These are phyloP conservation scores for Penicillium sp. DNA, from an alignment of 2,329 filamentous ascomycete genomes.

Conservation along the genomic window DNA sequence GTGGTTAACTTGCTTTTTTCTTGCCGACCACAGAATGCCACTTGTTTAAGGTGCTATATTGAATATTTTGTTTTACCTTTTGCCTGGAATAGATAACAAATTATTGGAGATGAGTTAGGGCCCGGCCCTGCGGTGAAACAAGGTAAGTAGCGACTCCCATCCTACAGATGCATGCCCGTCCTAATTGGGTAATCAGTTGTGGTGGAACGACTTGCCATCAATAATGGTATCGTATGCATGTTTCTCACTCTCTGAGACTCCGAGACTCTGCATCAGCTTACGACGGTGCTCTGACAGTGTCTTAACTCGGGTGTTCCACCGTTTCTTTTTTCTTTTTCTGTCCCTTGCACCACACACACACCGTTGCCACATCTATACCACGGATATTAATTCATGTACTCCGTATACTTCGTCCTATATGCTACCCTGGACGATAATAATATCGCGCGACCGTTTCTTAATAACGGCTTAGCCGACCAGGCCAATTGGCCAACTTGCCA, in stretches of 20 bases:
- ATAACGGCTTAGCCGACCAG: neutral
- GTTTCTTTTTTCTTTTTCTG: constrained; percentile 7
- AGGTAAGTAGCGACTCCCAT: neutral
- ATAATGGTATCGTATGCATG: neutral
- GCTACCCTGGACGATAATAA: constrained; percentile 4
- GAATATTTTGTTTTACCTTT: neutral
- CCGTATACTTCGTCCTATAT: neutral
- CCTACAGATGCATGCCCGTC: neutral
- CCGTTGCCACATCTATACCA: constrained; percentile 5
- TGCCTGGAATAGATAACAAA: neutral
- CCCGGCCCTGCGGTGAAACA: neutral
- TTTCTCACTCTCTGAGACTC: neutral
- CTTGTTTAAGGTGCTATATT: neutral
- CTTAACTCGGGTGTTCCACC: constrained; percentile 6
- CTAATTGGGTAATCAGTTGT: neutral
- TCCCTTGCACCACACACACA: neutral
- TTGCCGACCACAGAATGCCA: neutral
- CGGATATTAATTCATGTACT: constrained; percentile 3
- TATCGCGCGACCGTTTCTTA: constrained; percentile 1
- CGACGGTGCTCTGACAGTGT: constrained; percentile 4
- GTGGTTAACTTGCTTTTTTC: neutral
- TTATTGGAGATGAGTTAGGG: neutral
- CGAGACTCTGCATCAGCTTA: neutral
- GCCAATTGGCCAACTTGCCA: neutral
- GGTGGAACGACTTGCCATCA: neutral